Evolutionary conservation across 176 grass and related monocot species (phyloP), one percentile per base, ranked within the genome.

Genomic region (Bromus sterilis): DNA sequence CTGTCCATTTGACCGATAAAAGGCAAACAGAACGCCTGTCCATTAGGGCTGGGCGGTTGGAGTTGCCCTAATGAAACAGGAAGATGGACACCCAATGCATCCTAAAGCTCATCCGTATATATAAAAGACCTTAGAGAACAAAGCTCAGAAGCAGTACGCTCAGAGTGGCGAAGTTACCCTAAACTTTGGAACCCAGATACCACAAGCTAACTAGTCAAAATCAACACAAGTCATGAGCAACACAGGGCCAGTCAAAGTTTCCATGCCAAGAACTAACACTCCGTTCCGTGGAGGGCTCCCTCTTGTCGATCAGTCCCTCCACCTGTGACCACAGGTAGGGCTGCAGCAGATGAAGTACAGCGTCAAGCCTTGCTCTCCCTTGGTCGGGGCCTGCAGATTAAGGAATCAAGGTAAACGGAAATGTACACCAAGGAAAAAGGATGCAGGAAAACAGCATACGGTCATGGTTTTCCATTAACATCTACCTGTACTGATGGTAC

Each of bases 311-410:
- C 73, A 94, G 83, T 98, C 90, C 82, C 92, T 94, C 95, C 95
- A 98, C 68, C 90, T 86, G 89, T 98, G 95, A 5, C 95, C 90
- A 43, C 95, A 98, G 53, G 76, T 98, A 39, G 95, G 90, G 74
- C 92, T 98, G 86, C 95, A 98, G 85, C 95, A 98, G 81, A 93
- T 83, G 82, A 98, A 98, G 81, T 89, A 93, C 78, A 98, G 88
- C 15, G 88, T 81, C 89, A 94, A 56, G 70, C 86, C 90, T 80
- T 86, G 76, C 82, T 93, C 95, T 36, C 86, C 88, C 55, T 73
- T 74, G 23, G 88, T 82, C 1, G 92, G 87, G 10, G 92, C 90
- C 92, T 98, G 81, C 44, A 71, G 37, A 35, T 76, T 16, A 74
- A 42, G 23, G 55, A 4, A 31, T 16, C 56, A 29, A 32, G 6